A percentile compares a stretch with the other conserved stretches of the same genome.
Conservation (phyloP, 2,329 filamentous ascomycete species). For the Lizonia empirigonia region DNA sequence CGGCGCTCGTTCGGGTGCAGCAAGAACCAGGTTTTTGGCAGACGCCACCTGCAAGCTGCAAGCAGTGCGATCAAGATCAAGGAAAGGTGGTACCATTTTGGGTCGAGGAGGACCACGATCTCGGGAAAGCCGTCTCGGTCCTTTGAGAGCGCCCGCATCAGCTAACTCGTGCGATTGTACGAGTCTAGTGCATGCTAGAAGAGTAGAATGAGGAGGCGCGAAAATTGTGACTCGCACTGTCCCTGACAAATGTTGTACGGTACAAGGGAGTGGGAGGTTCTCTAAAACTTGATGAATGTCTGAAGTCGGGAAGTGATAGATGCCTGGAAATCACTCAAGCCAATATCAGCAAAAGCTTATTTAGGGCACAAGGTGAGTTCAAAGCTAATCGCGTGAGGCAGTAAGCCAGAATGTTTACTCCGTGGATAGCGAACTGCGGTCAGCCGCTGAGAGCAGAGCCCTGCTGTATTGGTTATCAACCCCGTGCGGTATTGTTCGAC, state of each 20-base stretch:
- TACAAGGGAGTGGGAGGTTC: no score
- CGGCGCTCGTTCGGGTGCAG: slow-evolving; percentile 25
- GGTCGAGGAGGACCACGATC: slow-evolving; percentile 19
- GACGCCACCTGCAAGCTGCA: slow-evolving; percentile 17
- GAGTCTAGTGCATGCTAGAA: slow-evolving; percentile 17
- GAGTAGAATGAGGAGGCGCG: slow-evolving; percentile 25
- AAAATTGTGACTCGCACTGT: slow-evolving; percentile 24
- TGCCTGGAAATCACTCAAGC: no score
- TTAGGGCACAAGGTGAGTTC: neutral
- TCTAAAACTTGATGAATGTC: no score
- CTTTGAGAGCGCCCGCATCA: neutral
- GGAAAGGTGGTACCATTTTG: slow-evolving; percentile 35
- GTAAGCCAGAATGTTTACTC: neutral
- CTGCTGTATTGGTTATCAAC: neutral
- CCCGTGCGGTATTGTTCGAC: neutral
- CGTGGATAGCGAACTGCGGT: neutral
- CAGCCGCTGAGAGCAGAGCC: neutral
- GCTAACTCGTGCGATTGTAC: slow-evolving; percentile 10
- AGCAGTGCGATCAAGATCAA: slow-evolving; percentile 23
- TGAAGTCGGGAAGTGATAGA: no score
- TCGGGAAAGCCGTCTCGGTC: neutral
- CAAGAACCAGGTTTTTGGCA: slow-evolving; percentile 21
- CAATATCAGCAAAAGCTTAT: no score
- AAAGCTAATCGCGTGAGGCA: neutral
- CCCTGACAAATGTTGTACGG: slow-evolving; percentile 14